Evolutionary conservation across 805 yeast species (phyloP), one percentile per base, ranked within the genome.

Genomic region (Teunomyces pallodes): DNA sequence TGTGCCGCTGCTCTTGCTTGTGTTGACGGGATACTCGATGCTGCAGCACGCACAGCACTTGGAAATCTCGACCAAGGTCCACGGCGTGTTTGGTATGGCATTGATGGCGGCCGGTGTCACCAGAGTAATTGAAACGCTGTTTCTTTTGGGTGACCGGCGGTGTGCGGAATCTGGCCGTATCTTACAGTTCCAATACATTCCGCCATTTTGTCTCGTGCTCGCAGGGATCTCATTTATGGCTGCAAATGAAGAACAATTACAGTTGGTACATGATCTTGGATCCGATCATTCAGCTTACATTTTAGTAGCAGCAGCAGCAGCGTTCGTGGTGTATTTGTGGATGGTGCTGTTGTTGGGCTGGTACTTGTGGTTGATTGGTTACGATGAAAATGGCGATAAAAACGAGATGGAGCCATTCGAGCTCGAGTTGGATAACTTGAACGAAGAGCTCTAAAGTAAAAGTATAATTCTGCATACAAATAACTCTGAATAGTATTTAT

Each of bases 1-100:
- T 57, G 70, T 92, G 32, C 98, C 98, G 2, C 84, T 96, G 2
- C 55, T 90, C 36, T 80, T 94, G 43, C 78, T 92, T 53, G 81
- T 90, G 9, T 85, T 87, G 61, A 92, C 97, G 0, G 98, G 97
- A 1, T 92, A 89, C 80, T 86, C 97, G 39, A 92, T 92, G 98
- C 80, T 91, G 36, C 87, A 89, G 56, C 98, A 92, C 68, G 76
- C 80, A 1, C 98, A 92, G 68, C 77, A 80, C 48, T 70, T 89
- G 56, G 74, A 64, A 49, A 83, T 91, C 26, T 86, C 96, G 45
- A 90, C 97, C 2, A 85, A 87, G 63, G 90, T 92, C 32, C 98
- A 92, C 62, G 82, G 82, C 12, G 77, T 91, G 71, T 92, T 92
- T 67, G 98, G 98, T 1, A 63, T 83, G 45, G 84, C 84, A 16